Conservation (phyloP, 768 basidiomycete species). For the Mycena alexandri region DNA sequence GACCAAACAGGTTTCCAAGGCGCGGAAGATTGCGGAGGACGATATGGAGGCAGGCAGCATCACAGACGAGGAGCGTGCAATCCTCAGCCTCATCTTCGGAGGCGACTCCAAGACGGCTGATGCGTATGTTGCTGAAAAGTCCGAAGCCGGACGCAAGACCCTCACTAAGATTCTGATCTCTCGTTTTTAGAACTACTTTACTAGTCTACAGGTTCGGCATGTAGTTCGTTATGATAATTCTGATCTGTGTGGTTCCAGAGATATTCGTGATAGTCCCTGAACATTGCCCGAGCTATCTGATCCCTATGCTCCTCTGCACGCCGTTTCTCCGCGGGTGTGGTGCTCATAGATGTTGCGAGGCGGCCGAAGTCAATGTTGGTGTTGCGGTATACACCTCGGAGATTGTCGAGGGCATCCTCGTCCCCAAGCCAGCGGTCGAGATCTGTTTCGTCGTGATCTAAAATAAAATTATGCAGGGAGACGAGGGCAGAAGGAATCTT, state of each 20-base stretch:
- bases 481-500: not conserved
- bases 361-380: too few relatives aligned
- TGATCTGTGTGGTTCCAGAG: not conserved
- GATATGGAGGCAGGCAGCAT: not conserved
- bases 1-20: conserved; percentile 5
- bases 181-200: not conserved
- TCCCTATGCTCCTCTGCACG: not conserved
- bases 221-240: not conserved
- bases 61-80: not conserved
- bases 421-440: not conserved
- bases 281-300: not conserved
- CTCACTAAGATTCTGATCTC: too few relatives aligned
- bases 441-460: not conserved
- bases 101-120: too few relatives aligned
- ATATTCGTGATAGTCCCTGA: not conserved
- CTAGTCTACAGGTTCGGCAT: not conserved
- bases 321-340: not conserved
- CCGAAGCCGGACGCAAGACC: too few relatives aligned
- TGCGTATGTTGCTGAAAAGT: too few relatives aligned
- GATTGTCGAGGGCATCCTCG: too few relatives aligned
- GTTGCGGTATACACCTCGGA: too few relatives aligned
- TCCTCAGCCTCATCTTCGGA: conserved; percentile 6
- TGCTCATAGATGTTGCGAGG: too few relatives aligned
- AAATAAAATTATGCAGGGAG: not conserved
- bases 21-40: not conserved